Conservation (phyloP, 192 early-diverging fungal species). For the Helicostylum pulchrum region DNA sequence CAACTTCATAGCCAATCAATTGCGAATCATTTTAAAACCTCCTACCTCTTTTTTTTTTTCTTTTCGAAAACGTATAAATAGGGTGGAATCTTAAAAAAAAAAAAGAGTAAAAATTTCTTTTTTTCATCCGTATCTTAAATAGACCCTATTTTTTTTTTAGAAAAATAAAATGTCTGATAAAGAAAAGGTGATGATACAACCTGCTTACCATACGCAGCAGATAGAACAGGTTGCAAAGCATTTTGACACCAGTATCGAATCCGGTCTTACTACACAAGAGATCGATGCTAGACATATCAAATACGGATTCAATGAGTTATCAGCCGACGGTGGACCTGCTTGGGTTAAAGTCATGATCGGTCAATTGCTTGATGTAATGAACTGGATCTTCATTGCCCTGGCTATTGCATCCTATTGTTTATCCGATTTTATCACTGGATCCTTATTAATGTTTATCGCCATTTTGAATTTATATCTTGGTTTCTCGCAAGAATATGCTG, state of each 20-base stretch:
- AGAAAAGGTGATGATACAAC: too few relatives aligned
- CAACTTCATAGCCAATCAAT: too few relatives aligned
- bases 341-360: conserved; percentile 58
- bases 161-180: too few relatives aligned
- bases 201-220: conserved; percentile 5
- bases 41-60: too few relatives aligned
- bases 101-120: too few relatives aligned
- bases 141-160: too few relatives aligned
- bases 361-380: conserved; percentile 64
- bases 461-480: conserved; percentile 84
- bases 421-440: conserved; percentile 63
- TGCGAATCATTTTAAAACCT: too few relatives aligned
- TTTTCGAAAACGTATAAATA: too few relatives aligned
- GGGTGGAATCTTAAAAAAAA: too few relatives aligned
- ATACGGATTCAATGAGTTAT: conserved; percentile 62
- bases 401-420: conserved; percentile 53
- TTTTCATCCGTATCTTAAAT: too few relatives aligned
- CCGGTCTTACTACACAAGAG: conserved; percentile 40
- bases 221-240: conserved; percentile 1
- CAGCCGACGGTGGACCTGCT: conserved; percentile 55
- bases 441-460: conserved; percentile 76
- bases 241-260: not conserved
- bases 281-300: conserved; percentile 35
- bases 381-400: conserved; percentile 48
- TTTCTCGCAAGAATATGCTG: conserved; percentile 94